A percentile compares a stretch with the other conserved stretches of the same genome.
Evolutionary conservation across 2,329 filamentous ascomycete species (phyloP).

Genomic region (Fusarium nelsonii): DNA sequence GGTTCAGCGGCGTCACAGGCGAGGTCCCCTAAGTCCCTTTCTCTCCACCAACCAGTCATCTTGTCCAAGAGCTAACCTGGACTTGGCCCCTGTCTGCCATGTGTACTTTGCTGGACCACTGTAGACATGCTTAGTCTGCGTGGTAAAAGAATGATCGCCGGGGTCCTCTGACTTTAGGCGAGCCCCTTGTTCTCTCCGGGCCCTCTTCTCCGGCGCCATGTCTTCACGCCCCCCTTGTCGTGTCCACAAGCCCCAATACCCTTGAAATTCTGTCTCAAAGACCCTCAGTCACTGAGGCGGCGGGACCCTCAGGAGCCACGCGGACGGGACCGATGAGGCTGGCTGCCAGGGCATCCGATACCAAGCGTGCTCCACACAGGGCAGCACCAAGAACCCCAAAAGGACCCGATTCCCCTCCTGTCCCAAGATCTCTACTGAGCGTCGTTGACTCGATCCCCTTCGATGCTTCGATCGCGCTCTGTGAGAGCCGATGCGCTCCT

Average conservation of each 20-base stretch:
- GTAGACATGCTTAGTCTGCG: constrained; percentile 7
- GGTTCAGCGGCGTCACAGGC: constrained; percentile 27
- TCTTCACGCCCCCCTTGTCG: constrained; percentile 19
- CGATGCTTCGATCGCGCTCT: constrained; percentile 35
- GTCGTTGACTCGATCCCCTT: constrained; percentile 41
- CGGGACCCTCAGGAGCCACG: constrained; percentile 40
- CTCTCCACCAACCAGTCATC: constrained; percentile 19
- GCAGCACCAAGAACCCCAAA: constrained; percentile 26
- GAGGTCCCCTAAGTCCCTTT: constrained; percentile 25
- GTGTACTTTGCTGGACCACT: constrained; percentile 13
- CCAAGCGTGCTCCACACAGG: constrained; percentile 24
- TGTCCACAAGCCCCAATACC: constrained; percentile 12
- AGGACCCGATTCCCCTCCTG: constrained; percentile 44
- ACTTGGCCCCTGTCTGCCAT: constrained; percentile 31
- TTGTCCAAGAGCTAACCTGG: constrained; percentile 1
- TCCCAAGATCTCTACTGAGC: constrained; percentile 42
- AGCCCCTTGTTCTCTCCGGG: constrained; percentile 22
- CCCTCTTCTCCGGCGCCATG: constrained; percentile 34
- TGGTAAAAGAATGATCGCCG: constrained; percentile 26
- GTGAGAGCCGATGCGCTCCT: constrained; percentile 28
- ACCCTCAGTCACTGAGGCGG: constrained; percentile 22
- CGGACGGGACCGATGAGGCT: constrained; percentile 45
- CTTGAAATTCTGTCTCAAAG: constrained; percentile 30
- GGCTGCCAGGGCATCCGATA: constrained; percentile 32
- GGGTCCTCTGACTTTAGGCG: constrained; percentile 15